Evolutionary conservation across 2,329 filamentous ascomycete genomes (phyloP).

Genomic region (Fusarium annulatum): DNA sequence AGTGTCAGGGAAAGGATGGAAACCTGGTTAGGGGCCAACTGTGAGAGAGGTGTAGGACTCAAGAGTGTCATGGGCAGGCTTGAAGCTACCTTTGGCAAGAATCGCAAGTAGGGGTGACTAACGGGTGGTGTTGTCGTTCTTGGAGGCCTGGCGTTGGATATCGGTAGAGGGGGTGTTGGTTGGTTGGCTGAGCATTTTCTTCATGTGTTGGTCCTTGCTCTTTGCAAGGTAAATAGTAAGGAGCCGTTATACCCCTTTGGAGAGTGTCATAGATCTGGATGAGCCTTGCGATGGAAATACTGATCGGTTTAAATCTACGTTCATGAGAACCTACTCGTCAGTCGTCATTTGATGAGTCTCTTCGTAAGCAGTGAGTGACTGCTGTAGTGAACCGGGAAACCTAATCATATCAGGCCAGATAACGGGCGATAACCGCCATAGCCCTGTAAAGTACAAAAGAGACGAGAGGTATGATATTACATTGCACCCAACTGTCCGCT

Average conservation of each 20-base stretch:
- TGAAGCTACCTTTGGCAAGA: slow-evolving; percentile 61
- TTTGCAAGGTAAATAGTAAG: slow-evolving; percentile 24
- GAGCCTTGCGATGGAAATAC: not conserved
- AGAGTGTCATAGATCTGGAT: slow-evolving; percentile 11
- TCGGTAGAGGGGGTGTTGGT: slow-evolving; percentile 5
- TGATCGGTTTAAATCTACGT: not conserved
- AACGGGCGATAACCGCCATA: not conserved
- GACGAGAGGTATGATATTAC: not conserved
- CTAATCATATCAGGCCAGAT: not conserved
- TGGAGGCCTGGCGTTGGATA: slow-evolving; percentile 35
- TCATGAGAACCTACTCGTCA: not conserved
- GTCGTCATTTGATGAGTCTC: not conserved
- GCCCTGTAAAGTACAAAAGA: not conserved
- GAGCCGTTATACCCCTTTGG: slow-evolving; percentile 26
- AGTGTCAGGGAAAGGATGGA: slow-evolving; percentile 83
- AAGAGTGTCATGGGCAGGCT: slow-evolving; percentile 75
- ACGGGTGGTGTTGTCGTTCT: not conserved
- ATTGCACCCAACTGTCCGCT: not conserved
- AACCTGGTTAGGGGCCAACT: slow-evolving; percentile 80
- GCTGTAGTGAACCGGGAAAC: not conserved
- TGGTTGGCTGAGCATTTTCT: slow-evolving; percentile 8
- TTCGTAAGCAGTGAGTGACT: not conserved
- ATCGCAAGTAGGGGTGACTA: slow-evolving; percentile 43
- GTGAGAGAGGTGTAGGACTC: slow-evolving; percentile 82
- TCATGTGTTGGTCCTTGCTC: not conserved